Evolutionary conservation across 1,284 basidiomycete species (phyloP).

Genomic region (Microbotryum violaceum): DNA sequence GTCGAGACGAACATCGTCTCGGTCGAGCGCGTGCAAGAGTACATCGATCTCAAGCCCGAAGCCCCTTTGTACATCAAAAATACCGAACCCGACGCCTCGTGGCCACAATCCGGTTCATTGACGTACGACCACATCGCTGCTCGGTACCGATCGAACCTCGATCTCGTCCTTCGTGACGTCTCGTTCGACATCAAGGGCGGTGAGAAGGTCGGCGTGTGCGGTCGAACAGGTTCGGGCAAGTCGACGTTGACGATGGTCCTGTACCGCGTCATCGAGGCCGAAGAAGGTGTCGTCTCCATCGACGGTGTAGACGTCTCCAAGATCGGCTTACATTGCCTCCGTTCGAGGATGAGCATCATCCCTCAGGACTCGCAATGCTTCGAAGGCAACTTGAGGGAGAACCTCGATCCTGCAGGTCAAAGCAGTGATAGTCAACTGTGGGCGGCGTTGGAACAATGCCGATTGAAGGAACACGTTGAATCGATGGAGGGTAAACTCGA

Average conservation of each 20-base stretch:
- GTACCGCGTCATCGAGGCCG: conserved; percentile 76
- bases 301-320: conserved; percentile 76
- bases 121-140: conserved; percentile 63
- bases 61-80: conserved; percentile 65
- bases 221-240: conserved; percentile 90
- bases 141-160: conserved; percentile 72
- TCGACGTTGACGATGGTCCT: conserved; percentile 63
- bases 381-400: conserved; percentile 40
- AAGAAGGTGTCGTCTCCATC: conserved; percentile 66
- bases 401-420: conserved; percentile 37
- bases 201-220: conserved; percentile 77
- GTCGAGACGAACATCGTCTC: conserved; percentile 88
- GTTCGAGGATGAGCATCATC: conserved; percentile 73
- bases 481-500: conserved; percentile 32
- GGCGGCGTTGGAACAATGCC: conserved; percentile 23
- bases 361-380: conserved; percentile 53
- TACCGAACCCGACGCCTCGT: conserved; percentile 53
- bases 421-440: conserved; percentile 23
- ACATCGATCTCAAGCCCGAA: conserved; percentile 68
- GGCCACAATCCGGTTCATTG: conserved; percentile 70
- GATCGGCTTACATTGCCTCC: conserved; percentile 68
- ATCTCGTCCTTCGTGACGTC: conserved; percentile 67
- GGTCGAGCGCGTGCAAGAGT: conserved; percentile 49
- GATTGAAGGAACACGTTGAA: conserved; percentile 28
- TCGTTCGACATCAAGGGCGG: conserved; percentile 56